Base-by-base conservation (phyloP, 192 early-diverging fungal genomes). In the Pecoramyces ruminantium region DNA sequence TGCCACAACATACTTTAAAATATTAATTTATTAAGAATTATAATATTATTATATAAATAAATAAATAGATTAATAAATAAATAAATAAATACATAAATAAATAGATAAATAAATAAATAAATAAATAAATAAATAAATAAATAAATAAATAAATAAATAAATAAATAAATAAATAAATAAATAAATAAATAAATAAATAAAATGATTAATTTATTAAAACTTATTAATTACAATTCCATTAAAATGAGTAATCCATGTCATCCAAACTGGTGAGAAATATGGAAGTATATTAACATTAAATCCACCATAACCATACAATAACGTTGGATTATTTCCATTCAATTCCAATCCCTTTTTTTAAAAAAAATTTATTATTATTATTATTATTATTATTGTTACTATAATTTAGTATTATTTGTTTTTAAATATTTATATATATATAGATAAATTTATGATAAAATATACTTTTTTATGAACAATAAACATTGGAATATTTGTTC, bases 231-330 rank as follows among this genome's bases (percentile, higher is more conserved):
- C 29, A 82, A 29, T 29, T 28, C 34, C 34, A 82, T 30, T 51
- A 18, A 51, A 51, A 51, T 51, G 42, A 21, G 15, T 21, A 21
- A 51, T 51, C 42, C 42, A 51, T 14, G 42, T 51, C 15, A 51
- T 51, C 42, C 42, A 51, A 4, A 51, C 18, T 21, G 42, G 42
- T 21, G 42, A 51, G 18, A 51, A 51, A 21, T 21, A 51, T 21
- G 42, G 42, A 51, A 51, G 42, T 21, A 51, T 51, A 51, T 18
- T 51, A 4, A 28, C 21, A 39, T 39, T 58, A 38, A 29, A 39
- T 42, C 86, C 92, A 21, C 93, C 93, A 82, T 94, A 94, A 5
- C 87, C 92, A 83, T 93, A 93, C 78, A 93, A 82, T 18, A 89
- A 83, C 9, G 87, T 85, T 12, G 91, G 92, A 82, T 91, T 88